A percentile compares a stretch with the other conserved stretches of the same genome.
These are phyloP conservation scores for Micromonas pusilla DNA, from an alignment of 139 green algal genomes.

Conservation along the genomic window DNA sequence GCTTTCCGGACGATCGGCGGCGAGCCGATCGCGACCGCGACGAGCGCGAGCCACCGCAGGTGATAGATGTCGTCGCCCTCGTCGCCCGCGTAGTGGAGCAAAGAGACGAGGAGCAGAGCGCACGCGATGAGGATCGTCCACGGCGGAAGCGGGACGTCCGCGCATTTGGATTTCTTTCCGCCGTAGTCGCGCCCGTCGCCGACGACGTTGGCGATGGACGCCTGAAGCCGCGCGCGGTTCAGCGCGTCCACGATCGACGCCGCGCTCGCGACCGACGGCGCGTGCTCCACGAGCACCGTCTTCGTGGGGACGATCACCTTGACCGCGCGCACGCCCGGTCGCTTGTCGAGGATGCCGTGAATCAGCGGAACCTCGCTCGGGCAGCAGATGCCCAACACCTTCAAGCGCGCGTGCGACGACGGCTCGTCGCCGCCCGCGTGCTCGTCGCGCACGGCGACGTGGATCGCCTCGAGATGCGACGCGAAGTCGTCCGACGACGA, in stretches of 20 bases:
- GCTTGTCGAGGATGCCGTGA: constrained; percentile 42
- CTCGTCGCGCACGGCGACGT: not conserved
- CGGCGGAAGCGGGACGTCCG: constrained; percentile 31
- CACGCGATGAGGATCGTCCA: constrained; percentile 33
- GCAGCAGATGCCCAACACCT: constrained; percentile 60
- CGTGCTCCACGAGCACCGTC: constrained; percentile 55
- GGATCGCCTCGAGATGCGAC: not conserved
- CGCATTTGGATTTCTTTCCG: not conserved
- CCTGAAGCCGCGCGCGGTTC: constrained; percentile 55
- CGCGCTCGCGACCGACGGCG: constrained; percentile 30
- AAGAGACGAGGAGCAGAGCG: constrained; percentile 44
- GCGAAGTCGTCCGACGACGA: not conserved
- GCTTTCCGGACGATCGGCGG: constrained; percentile 44
- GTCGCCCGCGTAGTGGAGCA: constrained; percentile 48
- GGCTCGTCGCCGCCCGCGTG: not conserved
- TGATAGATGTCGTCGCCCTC: constrained; percentile 34
- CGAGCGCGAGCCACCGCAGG: constrained; percentile 52
- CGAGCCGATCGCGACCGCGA: constrained; percentile 38
- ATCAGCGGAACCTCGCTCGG: constrained; percentile 56
- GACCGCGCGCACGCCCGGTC: constrained; percentile 51
- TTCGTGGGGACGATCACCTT: constrained; percentile 54
- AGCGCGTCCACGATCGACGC: constrained; percentile 53
- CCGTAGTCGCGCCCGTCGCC: not conserved
- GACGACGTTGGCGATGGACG: constrained; percentile 37
- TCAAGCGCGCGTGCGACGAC: constrained; percentile 32